Percentiles rank a stretch among this genome's conserved stretches.
Evolutionary conservation across 2,329 filamentous ascomycete species (phyloP).

Genomic region (Trichoderma pleuroti): DNA sequence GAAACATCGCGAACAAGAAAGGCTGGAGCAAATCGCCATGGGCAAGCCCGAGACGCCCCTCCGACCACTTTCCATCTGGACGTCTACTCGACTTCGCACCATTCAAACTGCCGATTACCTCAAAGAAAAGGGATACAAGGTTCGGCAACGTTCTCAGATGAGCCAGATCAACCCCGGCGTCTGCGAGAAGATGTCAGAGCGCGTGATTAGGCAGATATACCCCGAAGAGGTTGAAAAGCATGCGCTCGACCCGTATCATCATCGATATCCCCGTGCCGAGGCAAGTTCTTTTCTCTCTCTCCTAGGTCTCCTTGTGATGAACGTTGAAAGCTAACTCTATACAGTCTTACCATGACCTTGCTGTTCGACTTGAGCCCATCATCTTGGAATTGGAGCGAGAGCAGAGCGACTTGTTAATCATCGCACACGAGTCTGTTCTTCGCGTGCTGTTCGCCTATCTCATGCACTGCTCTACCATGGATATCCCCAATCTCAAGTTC

Average conservation of each 20-base stretch:
- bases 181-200: constrained; percentile 88
- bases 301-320: not conserved
- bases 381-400: constrained; percentile 96
- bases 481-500: constrained; percentile 90
- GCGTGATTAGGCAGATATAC: constrained; percentile 73
- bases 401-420: constrained; percentile 95
- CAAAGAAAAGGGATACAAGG: constrained; percentile 74
- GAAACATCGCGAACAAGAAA: constrained; percentile 79
- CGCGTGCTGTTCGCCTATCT: constrained; percentile 95
- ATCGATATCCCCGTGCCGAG: constrained; percentile 91
- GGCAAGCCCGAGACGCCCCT: constrained; percentile 66
- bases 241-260: constrained; percentile 91
- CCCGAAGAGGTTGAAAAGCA: constrained; percentile 92
- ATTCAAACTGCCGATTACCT: constrained; percentile 85
- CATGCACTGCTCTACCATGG: constrained; percentile 95
- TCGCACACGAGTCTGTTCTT: constrained; percentile 96
- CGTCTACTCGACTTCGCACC: constrained; percentile 83
- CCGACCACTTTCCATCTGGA: constrained; percentile 88
- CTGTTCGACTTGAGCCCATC: constrained; percentile 95
- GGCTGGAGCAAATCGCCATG: constrained; percentile 62
- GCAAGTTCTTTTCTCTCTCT: constrained; percentile 40
- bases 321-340: constrained; percentile 12
- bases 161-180: constrained; percentile 96
- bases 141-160: constrained; percentile 91
- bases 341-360: constrained; percentile 97